Percentiles rank a stretch among this genome's conserved stretches.
Conservation (phyloP, 345 rosid species). For the Populus euphratica region DNA sequence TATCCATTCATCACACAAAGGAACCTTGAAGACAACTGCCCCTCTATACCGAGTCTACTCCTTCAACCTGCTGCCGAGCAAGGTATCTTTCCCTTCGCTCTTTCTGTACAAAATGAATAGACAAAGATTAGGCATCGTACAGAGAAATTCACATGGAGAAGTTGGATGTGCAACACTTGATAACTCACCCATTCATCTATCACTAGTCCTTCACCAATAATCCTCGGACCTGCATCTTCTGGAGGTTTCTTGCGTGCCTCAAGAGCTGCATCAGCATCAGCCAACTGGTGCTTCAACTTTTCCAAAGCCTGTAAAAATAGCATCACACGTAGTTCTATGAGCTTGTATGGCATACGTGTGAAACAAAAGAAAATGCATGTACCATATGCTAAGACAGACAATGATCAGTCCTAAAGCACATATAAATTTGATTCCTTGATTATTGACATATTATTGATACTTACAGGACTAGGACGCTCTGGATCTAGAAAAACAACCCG, state of each 20-base stretch:
- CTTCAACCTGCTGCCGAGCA: conserved; percentile 82
- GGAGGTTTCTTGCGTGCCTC: conserved; percentile 81
- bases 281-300: conserved; percentile 80
- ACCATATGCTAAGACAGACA: neutral
- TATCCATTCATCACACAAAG: neutral
- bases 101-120: conserved; percentile 42
- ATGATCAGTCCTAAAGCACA: neutral
- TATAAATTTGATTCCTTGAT: neutral
- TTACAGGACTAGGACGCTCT: conserved; percentile 69
- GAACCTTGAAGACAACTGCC: conserved; percentile 1
- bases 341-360: neutral
- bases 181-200: conserved; percentile 96
- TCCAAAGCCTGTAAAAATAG: conserved; percentile 47
- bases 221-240: conserved; percentile 73
- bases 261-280: conserved; percentile 83
- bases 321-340: neutral
- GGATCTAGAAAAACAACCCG: conserved; percentile 84
- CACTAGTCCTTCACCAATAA: conserved; percentile 98
- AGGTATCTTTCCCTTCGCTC: conserved; percentile 96
- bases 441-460: conserved; percentile 14
- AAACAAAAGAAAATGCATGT: neutral
- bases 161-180: neutral
- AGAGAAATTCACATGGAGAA: neutral
- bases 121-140: neutral
- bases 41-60: conserved; percentile 61